A percentile compares a stretch with the other conserved stretches of the same genome.
phyloP scores from a whole-genome alignment of 1,284 basidiomycete genomes.

The Singerocomus inundabilis region DNA sequence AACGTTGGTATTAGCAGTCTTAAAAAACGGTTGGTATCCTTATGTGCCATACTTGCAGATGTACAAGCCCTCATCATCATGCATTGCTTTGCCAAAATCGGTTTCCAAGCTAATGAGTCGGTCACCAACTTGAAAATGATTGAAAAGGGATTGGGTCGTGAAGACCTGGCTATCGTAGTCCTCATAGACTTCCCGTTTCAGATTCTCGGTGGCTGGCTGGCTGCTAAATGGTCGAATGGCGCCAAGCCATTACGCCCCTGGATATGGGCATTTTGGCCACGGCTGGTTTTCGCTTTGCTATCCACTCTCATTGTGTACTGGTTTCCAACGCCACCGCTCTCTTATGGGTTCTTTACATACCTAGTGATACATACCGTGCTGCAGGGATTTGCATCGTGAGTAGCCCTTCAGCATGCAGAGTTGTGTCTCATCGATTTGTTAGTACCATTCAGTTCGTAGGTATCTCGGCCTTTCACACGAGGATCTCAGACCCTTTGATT shows the following conservation, averaged over 20 bases:
- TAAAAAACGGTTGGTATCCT: background rate
- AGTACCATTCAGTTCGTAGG: constrained; percentile 99
- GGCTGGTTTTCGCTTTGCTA: constrained; percentile 72
- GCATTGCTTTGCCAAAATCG: constrained; percentile 93
- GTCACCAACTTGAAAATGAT: constrained; percentile 93
- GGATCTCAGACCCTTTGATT: constrained; percentile 95
- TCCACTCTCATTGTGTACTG: constrained; percentile 80
- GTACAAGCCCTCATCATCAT: constrained; percentile 87
- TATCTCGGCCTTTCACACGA: constrained; percentile 97
- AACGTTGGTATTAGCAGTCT: constrained; percentile 55
- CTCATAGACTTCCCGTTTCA: constrained; percentile 99
- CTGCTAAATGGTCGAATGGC: constrained; percentile 87
- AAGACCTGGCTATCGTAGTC: constrained; percentile 93
- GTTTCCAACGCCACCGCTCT: constrained; percentile 80
- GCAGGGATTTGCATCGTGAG: constrained; percentile 83
- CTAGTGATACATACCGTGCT: constrained; percentile 81
- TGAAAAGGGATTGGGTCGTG: constrained; percentile 93
- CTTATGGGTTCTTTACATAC: constrained; percentile 78
- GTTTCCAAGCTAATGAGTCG: constrained; percentile 94
- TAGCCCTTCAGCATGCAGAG: constrained; percentile 5
- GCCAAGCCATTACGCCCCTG: constrained; percentile 79
- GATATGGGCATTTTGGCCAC: constrained; percentile 90
- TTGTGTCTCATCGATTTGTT: constrained; percentile 5
- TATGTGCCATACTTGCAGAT: constrained; percentile 49
- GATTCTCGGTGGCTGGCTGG: constrained; percentile 94